phyloP scores from a whole-genome alignment of 164 flowering plant genomes.

The Umbilicus rupestris region DNA sequence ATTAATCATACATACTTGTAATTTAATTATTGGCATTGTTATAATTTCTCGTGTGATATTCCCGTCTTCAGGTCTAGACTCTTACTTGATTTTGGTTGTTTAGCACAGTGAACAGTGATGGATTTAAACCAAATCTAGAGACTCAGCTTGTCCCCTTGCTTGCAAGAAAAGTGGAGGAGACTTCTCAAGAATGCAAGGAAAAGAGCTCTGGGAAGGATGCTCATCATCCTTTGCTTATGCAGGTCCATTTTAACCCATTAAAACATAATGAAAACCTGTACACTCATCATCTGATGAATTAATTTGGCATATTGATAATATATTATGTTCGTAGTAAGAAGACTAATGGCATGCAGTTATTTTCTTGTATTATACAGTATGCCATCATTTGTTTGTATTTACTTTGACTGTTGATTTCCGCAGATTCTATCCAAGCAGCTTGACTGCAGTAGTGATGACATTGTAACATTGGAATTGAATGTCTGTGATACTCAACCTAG shows the following conservation, averaged over 20 bases:
- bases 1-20: not conserved
- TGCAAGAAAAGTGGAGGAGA: slow-evolving; percentile 53
- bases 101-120: slow-evolving; percentile 84
- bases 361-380: not conserved
- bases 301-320: not conserved
- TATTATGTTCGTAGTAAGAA: not conserved
- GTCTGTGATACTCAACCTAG: slow-evolving; percentile 93
- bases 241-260: slow-evolving; percentile 29
- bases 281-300: not conserved
- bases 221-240: slow-evolving; percentile 79
- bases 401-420: not conserved
- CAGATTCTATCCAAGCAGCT: slow-evolving; percentile 76
- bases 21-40: not conserved
- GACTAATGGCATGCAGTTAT: not conserved
- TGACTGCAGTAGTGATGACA: slow-evolving; percentile 55
- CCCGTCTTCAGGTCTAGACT: not conserved
- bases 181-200: slow-evolving; percentile 39
- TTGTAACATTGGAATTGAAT: slow-evolving; percentile 61
- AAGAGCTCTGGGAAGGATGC: slow-evolving; percentile 31
- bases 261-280: not conserved
- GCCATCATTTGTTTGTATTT: not conserved
- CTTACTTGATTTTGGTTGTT: slow-evolving; percentile 14
- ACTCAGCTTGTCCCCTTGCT: slow-evolving; percentile 78
- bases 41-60: not conserved
- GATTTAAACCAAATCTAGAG: slow-evolving; percentile 94